Evolutionary conservation across 768 basidiomycete species (phyloP).

Genomic region (Glaciozyma martinii): DNA sequence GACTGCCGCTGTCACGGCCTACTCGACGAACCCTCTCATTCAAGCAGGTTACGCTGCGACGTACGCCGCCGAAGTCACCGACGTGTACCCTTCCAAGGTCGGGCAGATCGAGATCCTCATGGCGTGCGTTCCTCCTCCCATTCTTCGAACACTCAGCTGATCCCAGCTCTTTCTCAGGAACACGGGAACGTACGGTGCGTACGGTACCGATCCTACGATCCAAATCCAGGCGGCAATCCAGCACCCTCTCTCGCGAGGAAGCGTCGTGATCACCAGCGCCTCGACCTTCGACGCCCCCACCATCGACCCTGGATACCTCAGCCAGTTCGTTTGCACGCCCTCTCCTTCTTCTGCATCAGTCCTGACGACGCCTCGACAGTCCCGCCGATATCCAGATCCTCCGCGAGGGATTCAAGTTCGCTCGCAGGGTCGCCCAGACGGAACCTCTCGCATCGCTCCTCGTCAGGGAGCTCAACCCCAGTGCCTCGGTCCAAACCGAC

Average conservation of each 20-base stretch:
- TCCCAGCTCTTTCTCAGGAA: slow-evolving; percentile 24
- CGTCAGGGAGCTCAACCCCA: slow-evolving; percentile 39
- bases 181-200: slow-evolving; percentile 44
- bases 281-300: slow-evolving; percentile 52
- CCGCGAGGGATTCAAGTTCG: slow-evolving; percentile 36
- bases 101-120: slow-evolving; percentile 55
- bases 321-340: not conserved
- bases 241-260: slow-evolving; percentile 39
- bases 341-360: not conserved
- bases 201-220: slow-evolving; percentile 39
- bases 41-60: slow-evolving; percentile 34
- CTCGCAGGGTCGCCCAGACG: slow-evolving; percentile 39
- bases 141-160: not conserved
- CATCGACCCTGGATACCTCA: slow-evolving; percentile 49
- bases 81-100: slow-evolving; percentile 35
- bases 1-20: slow-evolving; percentile 36
- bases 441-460: slow-evolving; percentile 39
- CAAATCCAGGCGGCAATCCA: slow-evolving; percentile 60
- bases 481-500: slow-evolving; percentile 38
- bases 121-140: slow-evolving; percentile 11
- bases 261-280: slow-evolving; percentile 12
- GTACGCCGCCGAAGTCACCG: slow-evolving; percentile 30
- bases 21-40: slow-evolving; percentile 8
- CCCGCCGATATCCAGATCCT: slow-evolving; percentile 38
- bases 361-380: slow-evolving; percentile 8